Percentiles rank a stretch among this genome's conserved stretches.
Conservation (phyloP, 306 rosid genomes). For the Crotalaria pallida region DNA sequence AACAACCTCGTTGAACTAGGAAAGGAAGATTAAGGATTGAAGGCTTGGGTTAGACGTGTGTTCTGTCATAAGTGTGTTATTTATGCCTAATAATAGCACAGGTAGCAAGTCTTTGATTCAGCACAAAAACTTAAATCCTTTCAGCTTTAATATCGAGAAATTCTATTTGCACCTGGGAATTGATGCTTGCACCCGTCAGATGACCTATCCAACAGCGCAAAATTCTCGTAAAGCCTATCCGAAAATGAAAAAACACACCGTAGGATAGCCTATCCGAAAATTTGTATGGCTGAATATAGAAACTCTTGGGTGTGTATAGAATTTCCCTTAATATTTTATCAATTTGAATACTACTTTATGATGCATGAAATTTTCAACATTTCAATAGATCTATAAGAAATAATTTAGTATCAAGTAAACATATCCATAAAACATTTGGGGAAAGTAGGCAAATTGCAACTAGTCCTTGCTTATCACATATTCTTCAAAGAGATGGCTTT, state of each 20-base stretch:
- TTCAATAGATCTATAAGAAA: neutral
- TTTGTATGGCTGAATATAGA: too few relatives aligned
- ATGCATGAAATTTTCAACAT: neutral
- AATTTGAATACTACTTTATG: neutral
- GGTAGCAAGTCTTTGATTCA: neutral
- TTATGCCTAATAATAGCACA: neutral
- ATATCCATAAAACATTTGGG: neutral
- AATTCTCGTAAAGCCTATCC: too few relatives aligned
- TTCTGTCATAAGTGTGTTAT: neutral
- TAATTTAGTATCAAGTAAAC: neutral
- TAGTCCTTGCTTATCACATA: neutral
- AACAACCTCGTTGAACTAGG: slow-evolving; percentile 17
- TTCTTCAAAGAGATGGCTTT: neutral
- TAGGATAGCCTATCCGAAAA: too few relatives aligned
- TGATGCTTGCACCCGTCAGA: too few relatives aligned
- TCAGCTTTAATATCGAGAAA: neutral
- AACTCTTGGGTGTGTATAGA: too few relatives aligned
- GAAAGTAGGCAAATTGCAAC: neutral
- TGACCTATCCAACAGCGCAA: too few relatives aligned
- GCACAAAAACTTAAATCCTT: neutral
- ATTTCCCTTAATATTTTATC: neutral
- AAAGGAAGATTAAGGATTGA: neutral
- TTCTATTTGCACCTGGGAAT: too few relatives aligned
- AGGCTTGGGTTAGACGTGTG: neutral
- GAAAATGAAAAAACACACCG: too few relatives aligned